Evolutionary conservation across 1,284 basidiomycete genomes (phyloP).

Genomic region (Anthracocystis panici-leucophaei): DNA sequence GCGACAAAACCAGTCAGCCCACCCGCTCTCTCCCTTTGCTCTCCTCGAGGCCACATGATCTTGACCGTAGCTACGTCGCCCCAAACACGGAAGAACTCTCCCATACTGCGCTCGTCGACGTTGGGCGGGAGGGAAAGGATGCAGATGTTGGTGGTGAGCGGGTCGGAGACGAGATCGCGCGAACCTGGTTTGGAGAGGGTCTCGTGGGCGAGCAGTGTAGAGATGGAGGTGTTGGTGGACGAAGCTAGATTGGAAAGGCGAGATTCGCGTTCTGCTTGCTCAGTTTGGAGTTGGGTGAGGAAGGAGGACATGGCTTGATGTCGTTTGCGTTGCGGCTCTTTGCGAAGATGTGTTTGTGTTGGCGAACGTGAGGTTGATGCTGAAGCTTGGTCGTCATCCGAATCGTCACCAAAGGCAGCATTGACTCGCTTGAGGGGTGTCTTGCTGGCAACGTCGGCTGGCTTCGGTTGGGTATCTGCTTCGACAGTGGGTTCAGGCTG

Average conservation of each 20-base stretch:
- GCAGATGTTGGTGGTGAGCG: slow-evolving; percentile 90
- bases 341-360: not conserved
- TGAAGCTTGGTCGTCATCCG: slow-evolving; percentile 15
- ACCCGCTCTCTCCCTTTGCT: slow-evolving; percentile 76
- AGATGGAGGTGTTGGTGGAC: slow-evolving; percentile 36
- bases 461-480: not conserved
- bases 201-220: slow-evolving; percentile 75
- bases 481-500: not conserved
- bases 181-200: slow-evolving; percentile 80
- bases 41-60: slow-evolving; percentile 62
- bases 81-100: slow-evolving; percentile 81
- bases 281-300: slow-evolving; percentile 69
- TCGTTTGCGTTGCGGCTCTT: slow-evolving; percentile 47
- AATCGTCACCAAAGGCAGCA: slow-evolving; percentile 42
- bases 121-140: slow-evolving; percentile 84
- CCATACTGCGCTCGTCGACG: slow-evolving; percentile 84
- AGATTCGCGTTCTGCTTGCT: slow-evolving; percentile 88
- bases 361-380: not conserved
- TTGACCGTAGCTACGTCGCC: slow-evolving; percentile 73
- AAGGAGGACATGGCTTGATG: slow-evolving; percentile 55
- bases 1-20: slow-evolving; percentile 94
- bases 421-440: slow-evolving; percentile 15
- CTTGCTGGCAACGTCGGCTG: not conserved
- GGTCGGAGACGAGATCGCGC: slow-evolving; percentile 82
- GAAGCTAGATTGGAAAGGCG: slow-evolving; percentile 72